Conservation (phyloP, 2,329 filamentous ascomycete genomes). For the Waltergamsia citrina region DNA sequence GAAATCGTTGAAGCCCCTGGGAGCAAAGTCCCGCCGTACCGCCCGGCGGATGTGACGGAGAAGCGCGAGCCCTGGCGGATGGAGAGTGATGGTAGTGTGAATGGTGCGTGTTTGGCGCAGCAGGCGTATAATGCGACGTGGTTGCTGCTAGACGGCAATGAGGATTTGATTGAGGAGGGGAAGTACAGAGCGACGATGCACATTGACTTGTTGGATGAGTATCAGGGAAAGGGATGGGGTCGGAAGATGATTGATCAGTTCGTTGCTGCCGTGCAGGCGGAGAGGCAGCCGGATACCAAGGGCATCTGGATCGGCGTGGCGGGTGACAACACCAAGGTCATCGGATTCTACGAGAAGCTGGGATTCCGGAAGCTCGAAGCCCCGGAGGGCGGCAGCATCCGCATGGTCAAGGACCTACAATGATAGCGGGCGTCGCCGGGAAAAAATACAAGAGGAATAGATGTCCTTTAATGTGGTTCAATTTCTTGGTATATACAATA, state of each 20-base stretch:
- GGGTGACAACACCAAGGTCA: conserved; percentile 35
- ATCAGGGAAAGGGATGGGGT: conserved; percentile 34
- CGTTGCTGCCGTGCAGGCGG: conserved; percentile 23
- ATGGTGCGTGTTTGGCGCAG: conserved; percentile 25
- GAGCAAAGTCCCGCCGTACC: conserved; percentile 10
- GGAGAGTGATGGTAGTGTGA: conserved; percentile 12
- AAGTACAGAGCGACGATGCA: conserved; percentile 36
- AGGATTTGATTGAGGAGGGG: conserved; percentile 16
- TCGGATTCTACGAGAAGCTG: conserved; percentile 36
- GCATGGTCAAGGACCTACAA: conserved; percentile 29
- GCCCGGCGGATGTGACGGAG: conserved; percentile 14
- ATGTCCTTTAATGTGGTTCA: neutral
- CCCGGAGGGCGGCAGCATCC: conserved; percentile 22
- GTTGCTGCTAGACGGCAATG: conserved; percentile 26
- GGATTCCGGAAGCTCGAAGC: conserved; percentile 31
- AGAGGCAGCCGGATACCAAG: conserved; percentile 8
- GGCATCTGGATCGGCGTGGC: conserved; percentile 34
- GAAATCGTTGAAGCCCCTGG: conserved; percentile 20
- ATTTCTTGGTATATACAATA: neutral
- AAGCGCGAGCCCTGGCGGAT: conserved; percentile 19
- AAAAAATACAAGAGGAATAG: neutral
- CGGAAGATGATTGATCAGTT: conserved; percentile 28
- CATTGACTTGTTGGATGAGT: conserved; percentile 33
- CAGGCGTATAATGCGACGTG: conserved; percentile 27
- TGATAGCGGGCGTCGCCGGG: no score